These are phyloP conservation scores for Pythium volutum DNA, from an alignment of 352 stramenopile genomes.

Conservation along the genomic window DNA sequence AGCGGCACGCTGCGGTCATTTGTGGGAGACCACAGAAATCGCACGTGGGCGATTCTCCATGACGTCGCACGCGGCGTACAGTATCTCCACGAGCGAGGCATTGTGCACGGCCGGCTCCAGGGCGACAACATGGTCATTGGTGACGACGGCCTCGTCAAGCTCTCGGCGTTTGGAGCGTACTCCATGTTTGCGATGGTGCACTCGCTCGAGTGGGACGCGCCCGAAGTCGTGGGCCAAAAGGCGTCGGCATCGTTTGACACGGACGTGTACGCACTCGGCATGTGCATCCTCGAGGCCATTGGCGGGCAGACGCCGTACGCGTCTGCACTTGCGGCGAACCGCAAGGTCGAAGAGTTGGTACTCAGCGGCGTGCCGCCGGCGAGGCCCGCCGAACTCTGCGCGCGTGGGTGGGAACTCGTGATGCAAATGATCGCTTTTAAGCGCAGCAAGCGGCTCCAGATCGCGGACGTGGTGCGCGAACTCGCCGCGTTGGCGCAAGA, in stretches of 20 bases:
- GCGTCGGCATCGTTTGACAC: neutral
- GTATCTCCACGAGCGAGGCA: conserved; percentile 64
- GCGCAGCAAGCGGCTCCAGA: neutral
- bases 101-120: conserved; percentile 23
- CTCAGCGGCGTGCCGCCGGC: neutral
- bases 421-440: neutral
- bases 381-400: neutral
- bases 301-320: conserved; percentile 15
- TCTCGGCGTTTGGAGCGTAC: conserved; percentile 17
- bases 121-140: conserved; percentile 22
- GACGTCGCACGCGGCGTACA: conserved; percentile 44
- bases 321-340: neutral
- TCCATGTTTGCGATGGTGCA: neutral
- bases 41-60: conserved; percentile 31
- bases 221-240: conserved; percentile 17
- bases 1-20: conserved; percentile 7
- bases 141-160: conserved; percentile 16
- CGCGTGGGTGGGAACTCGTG: conserved; percentile 11
- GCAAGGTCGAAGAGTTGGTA: neutral
- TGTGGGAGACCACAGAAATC: conserved; percentile 15
- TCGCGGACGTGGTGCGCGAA: conserved; percentile 8
- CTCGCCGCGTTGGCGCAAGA: conserved; percentile 1
- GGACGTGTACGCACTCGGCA: conserved; percentile 31
- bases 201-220: conserved; percentile 13
- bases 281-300: conserved; percentile 30